Evolutionary conservation across 495 filamentous ascomycete species (phyloP), one percentile per base, ranked within the genome.

Genomic region (Penicillium salamii): DNA sequence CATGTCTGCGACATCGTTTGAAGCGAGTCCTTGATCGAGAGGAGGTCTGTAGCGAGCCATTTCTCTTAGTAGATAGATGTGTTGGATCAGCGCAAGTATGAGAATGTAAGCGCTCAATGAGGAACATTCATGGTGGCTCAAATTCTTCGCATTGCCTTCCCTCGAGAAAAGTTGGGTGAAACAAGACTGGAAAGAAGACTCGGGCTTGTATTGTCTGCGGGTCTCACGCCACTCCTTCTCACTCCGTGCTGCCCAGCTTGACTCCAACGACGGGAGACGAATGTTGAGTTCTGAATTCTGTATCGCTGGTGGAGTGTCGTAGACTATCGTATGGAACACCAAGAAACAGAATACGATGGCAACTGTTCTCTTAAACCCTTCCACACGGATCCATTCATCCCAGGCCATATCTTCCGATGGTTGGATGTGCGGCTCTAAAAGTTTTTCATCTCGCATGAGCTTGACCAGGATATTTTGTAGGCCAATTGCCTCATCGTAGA

Each of bases 1-100:
- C 21, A 80, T 65, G 21, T 74, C 71, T 18, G 76, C 69, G 6
- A 80, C 70, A 29, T 82, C 74, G 23, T 19, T 76, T 75, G 17
- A 62, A 58, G 28, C 15, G 28, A 42, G 39, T 26, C 18, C 19
- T 50, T 31, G 23, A 8, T 0, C 9, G 36, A 13, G 8, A 26
- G 23, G 23, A 3, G 23, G 4, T 8, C 18, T 18, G 20, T 21
- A 18, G 17, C 18, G 15, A 9, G 52, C 24, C 3, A 46, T 37
- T 47, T 51, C 42, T 19, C 57, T 53, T 5, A 52, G 19, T 23
- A 68, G 40, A 51, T 61, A 70, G 28, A 69, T 67, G n/a, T 65
- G 58, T 45, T 68, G 62, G 18, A 70, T 53, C 2, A 73, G 36
- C 0, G 55, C 66, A 32, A 64, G 57, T n/a, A 71, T 66, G 5